Evolutionary conservation across 306 rosid genomes (phyloP), one percentile per base, ranked within the genome.

Genomic region (Sechiopsis laciniata): DNA sequence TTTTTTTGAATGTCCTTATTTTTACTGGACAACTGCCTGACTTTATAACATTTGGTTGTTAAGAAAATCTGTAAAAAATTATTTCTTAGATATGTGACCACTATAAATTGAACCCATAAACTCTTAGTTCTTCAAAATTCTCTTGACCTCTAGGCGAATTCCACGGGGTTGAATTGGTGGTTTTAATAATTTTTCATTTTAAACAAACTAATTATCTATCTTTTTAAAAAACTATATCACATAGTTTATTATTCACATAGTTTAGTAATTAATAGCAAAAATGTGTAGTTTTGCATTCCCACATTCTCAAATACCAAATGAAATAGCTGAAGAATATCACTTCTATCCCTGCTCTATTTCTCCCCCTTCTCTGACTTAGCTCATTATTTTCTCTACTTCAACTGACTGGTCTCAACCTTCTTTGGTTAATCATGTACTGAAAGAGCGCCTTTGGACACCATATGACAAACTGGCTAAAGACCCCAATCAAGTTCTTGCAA

Each of bases 401-500:
- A 40, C 46, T 66, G 32, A 66, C 17, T 66, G 22, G 2, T 66
- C 10, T 9, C 17, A 40, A 66, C 17, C 24, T 66, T 14, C 51
- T 66, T 45, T 45, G 53, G 72, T 45, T 32, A 13, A 20, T 56
- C 62, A 37, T 74, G 64, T 46, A n/a, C 16, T 42, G 51, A 76
- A 35, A 82, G 86, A 82, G 73, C 86, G 86, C 50, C 70, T 82
- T 6, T 82, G 86, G 86, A 82, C 86, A 45, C 79, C 72, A 76
- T 82, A 76, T 67, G 72, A 76, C 60, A 79, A 72, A 29, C 72
- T 83, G 77, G 81, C 86, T 19, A 79, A 74, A 59, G 81, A 83
- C 75, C 78, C 83, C 12, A 56, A 46, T 13, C 65, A 77, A 54
- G 86, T 83, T 63, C 74, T 78, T 13, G 79, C 77, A 69, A 79